phyloP scores from a whole-genome alignment of 257 asterid genomes.

The Buddleja alternifolia region DNA sequence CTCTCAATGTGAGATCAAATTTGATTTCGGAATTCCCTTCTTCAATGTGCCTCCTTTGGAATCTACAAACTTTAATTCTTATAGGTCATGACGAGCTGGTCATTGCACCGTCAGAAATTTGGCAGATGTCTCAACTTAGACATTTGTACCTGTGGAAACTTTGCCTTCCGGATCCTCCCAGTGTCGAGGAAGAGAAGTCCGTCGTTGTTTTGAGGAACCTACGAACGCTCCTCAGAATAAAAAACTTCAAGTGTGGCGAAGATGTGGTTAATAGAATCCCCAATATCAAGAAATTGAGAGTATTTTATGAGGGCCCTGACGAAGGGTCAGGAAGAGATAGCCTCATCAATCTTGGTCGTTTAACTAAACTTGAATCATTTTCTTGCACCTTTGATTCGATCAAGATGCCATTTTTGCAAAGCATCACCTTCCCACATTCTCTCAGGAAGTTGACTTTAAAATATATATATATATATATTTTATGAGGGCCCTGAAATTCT shows the following conservation, averaged over 20 bases:
- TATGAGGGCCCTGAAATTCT: slow-evolving; percentile 13
- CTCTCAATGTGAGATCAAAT: neutral
- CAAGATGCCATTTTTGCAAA: neutral
- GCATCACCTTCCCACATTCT: neutral
- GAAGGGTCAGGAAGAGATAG: too few relatives aligned
- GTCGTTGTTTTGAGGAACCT: slow-evolving; percentile 9
- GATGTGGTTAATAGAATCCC: slow-evolving; percentile 5
- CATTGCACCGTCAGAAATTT: slow-evolving; percentile 12
- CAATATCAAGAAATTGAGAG: neutral
- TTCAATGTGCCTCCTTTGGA: slow-evolving; percentile 9
- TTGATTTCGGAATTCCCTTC: neutral
- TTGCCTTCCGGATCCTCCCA: neutral
- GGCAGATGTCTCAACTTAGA: slow-evolving; percentile 26
- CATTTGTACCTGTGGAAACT: neutral
- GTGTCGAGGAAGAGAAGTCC: neutral
- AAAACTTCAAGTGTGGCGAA: neutral
- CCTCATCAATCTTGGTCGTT: neutral
- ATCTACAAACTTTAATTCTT: slow-evolving; percentile 20
- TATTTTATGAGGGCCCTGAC: neutral
- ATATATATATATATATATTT: too few relatives aligned
- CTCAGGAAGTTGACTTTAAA: slow-evolving; percentile 20
- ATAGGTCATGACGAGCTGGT: neutral
- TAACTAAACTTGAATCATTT: slow-evolving; percentile 1
- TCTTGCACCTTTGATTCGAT: neutral
- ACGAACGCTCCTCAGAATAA: neutral